A percentile compares a stretch with the other conserved stretches of the same genome.
Evolutionary conservation across 1,284 basidiomycete species (phyloP).

Genomic region (Ustilago crameri): DNA sequence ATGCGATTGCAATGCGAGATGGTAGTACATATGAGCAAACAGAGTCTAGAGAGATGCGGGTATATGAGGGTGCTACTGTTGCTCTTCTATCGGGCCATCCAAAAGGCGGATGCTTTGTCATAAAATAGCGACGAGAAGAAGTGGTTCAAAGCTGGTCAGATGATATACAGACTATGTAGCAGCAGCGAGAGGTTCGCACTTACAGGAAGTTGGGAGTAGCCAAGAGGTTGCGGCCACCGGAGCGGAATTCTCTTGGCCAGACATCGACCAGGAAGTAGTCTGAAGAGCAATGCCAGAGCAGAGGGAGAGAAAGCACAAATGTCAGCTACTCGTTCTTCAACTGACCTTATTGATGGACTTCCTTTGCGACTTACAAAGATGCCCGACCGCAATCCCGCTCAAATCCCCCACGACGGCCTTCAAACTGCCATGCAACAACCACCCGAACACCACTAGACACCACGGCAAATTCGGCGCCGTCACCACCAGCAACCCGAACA

Average conservation of each 20-base stretch:
- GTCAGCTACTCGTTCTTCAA: background rate
- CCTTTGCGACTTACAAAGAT: constrained; percentile 64
- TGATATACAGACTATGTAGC: background rate
- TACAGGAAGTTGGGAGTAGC: constrained; percentile 82
- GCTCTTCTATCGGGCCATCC: constrained; percentile 27
- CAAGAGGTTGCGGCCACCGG: constrained; percentile 79
- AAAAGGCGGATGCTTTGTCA: constrained; percentile 42
- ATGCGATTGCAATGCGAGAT: constrained; percentile 6
- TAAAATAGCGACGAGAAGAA: background rate
- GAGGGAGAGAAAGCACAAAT: background rate
- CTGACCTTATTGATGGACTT: too few relatives aligned
- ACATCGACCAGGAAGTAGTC: constrained; percentile 90
- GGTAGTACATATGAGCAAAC: constrained; percentile 21
- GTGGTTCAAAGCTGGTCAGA: background rate
- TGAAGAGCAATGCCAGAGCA: constrained; percentile 8
- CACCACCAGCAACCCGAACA: constrained; percentile 93
- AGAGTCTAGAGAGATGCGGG: background rate
- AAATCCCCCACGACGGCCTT: constrained; percentile 85
- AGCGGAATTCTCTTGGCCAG: constrained; percentile 91
- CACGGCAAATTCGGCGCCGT: constrained; percentile 94
- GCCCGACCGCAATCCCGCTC: constrained; percentile 69
- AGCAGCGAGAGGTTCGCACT: constrained; percentile 69
- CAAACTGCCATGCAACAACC: constrained; percentile 88
- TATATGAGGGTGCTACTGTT: background rate
- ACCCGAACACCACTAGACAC: constrained; percentile 85